Percentiles rank a stretch among this genome's conserved stretches.
Conservation (phyloP, 129 eudicot species). For the Flaveria brownii region DNA sequence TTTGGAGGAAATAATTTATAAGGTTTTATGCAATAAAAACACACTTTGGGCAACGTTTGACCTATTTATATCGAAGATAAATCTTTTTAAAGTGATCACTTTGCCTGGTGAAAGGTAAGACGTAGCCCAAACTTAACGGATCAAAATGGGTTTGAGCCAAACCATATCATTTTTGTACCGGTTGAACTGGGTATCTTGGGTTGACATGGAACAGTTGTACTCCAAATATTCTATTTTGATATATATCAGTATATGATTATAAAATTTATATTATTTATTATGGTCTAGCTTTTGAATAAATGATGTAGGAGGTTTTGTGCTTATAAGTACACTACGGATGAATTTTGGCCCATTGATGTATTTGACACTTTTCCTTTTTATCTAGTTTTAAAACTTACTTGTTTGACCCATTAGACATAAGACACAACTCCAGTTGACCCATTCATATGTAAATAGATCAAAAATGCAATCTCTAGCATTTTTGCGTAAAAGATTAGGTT, state of each 20-base stretch:
- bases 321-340: too few relatives aligned
- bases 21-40: neutral
- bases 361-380: neutral
- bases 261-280: neutral
- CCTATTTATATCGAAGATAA: neutral
- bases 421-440: neutral
- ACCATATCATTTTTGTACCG: neutral
- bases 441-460: neutral
- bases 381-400: neutral
- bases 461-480: neutral
- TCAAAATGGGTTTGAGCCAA: neutral
- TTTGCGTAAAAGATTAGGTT: neutral
- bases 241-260: neutral
- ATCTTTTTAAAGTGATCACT: too few relatives aligned
- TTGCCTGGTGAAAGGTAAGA: neutral
- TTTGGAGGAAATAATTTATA: neutral
- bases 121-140: neutral
- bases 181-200: neutral
- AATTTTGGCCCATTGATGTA: neutral
- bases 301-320: neutral
- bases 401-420: neutral
- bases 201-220: neutral
- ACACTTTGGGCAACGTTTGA: neutral
- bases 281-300: neutral
- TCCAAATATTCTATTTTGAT: neutral